Base-by-base conservation (phyloP, 345 rosid genomes). In the Luvunga scandens region DNA sequence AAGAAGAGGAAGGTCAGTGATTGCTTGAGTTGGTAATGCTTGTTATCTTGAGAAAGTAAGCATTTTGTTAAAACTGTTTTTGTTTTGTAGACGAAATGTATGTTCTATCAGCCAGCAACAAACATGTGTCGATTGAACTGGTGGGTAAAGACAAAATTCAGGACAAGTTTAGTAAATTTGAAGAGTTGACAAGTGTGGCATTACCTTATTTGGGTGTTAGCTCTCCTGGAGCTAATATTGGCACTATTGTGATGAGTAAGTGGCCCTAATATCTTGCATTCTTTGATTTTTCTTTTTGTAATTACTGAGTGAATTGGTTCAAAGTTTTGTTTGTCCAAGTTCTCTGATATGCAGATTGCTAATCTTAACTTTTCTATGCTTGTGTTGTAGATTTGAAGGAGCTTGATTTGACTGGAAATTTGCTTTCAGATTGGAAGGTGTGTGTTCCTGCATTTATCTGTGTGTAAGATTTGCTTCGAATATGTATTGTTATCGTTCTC, bases 381-480 rank as follows among this genome's bases (percentile, higher is more conserved):
- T 80, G 71, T 82, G 66, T 84, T 78, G 30, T 83, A 95, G 99
- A 85, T 85, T 77, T 93, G 65, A 88, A 90, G 88, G 90, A 88
- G 85, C 89, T 96, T 69, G 99, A 96, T 85, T 86, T 94, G 83
- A 91, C 92, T 21, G 99, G 98, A 84, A 96, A 96, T 87, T 89
- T 96, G 84, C 89, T 96, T 77, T 87, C 88, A 30, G 88, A 92
- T 71, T 96, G 98, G 98, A 88, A 91, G 98, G 99, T 93, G 70
- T 64, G 70, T 75, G 28, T 63, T 48, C 45, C 62, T 69, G 60
- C 76, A 45, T 69, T 50, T 66, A 48, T 48, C 34, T 31, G n/a
- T 25, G 22, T 31, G 31, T 65, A 71, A 80, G 48, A 24, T 38
- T 30, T 48, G 4, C 27, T 61, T 55, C 45, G 16, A 33, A 19